Conservation (phyloP, 768 basidiomycete genomes). For the Boletus huronensis region DNA sequence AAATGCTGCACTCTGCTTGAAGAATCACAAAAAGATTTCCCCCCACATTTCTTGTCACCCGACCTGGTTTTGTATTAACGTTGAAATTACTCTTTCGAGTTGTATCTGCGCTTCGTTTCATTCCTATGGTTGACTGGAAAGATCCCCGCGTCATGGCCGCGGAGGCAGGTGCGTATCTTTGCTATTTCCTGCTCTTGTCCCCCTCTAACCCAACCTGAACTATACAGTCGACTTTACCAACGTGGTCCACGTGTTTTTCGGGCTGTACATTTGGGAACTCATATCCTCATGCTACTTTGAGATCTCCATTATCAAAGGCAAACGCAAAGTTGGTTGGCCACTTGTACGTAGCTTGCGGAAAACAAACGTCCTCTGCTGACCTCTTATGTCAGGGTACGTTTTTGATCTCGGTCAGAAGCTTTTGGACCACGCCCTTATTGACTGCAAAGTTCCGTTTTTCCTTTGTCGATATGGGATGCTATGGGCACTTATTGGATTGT, state of each 20-base stretch:
- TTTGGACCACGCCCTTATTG: constrained; percentile 4
- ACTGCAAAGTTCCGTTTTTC: constrained; percentile 55
- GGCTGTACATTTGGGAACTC: constrained; percentile 67
- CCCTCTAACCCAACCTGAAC: constrained; percentile 1
- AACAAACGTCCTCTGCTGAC: background rate
- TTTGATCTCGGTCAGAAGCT: background rate
- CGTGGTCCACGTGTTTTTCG: constrained; percentile 60
- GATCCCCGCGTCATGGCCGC: constrained; percentile 15
- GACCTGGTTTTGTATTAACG: constrained; percentile 5
- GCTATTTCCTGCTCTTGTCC: background rate
- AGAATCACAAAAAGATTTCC: constrained; percentile 1
- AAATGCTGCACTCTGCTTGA: constrained; percentile 12
- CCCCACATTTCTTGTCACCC: constrained; percentile 4
- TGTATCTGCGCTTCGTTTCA: constrained; percentile 13
- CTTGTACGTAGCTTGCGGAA: constrained; percentile 43
- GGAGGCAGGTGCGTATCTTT: constrained; percentile 23
- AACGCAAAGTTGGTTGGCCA: constrained; percentile 64
- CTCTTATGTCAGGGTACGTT: constrained; percentile 14
- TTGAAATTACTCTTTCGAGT: constrained; percentile 6
- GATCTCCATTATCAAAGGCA: constrained; percentile 56
- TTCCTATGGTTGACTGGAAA: constrained; percentile 28
- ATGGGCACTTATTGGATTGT: constrained; percentile 63
- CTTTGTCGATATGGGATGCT: constrained; percentile 70
- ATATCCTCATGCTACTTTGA: constrained; percentile 63
- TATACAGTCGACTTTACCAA: constrained; percentile 53